phyloP scores from a whole-genome alignment of 1,139 yeast species.

The Spathaspora sp. region DNA sequence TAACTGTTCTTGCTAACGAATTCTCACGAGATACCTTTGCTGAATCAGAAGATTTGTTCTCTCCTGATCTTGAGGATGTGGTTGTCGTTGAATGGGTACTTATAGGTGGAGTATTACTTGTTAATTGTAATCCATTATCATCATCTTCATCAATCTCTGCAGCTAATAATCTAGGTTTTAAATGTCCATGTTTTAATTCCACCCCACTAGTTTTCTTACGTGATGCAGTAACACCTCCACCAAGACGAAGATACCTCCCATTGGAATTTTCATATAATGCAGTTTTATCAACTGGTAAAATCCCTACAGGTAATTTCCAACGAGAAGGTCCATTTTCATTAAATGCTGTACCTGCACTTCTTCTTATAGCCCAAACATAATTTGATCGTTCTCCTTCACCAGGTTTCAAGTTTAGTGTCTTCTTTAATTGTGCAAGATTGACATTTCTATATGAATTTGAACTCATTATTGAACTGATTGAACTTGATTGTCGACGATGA shows the following conservation, averaged over 20 bases:
- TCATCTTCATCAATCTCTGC: slow-evolving; percentile 76
- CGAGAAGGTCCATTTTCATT: slow-evolving; percentile 55
- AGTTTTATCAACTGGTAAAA: slow-evolving; percentile 43
- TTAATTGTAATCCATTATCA: slow-evolving; percentile 11
- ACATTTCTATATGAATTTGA: slow-evolving; percentile 36
- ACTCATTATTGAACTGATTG: slow-evolving; percentile 40
- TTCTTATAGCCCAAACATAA: slow-evolving; percentile 55
- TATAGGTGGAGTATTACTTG: slow-evolving; percentile 18
- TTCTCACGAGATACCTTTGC: slow-evolving; percentile 14
- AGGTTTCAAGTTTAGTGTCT: slow-evolving; percentile 35
- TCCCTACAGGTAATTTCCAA: slow-evolving; percentile 69
- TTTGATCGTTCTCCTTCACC: slow-evolving; percentile 55
- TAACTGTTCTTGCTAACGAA: slow-evolving; percentile 32
- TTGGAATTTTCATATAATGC: slow-evolving; percentile 28
- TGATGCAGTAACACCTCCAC: slow-evolving; percentile 16
- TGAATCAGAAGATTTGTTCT: slow-evolving; percentile 3
- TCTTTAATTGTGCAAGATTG: slow-evolving; percentile 39
- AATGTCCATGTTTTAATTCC: slow-evolving; percentile 73
- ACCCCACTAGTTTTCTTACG: slow-evolving; percentile 46
- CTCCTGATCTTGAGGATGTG: slow-evolving; percentile 8
- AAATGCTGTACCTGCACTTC: slow-evolving; percentile 54
- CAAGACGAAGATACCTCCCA: slow-evolving; percentile 33
- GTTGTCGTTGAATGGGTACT: slow-evolving; percentile 19
- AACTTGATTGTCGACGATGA: slow-evolving; percentile 31
- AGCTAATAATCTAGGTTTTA: slow-evolving; percentile 72